Percentiles rank a stretch among this genome's conserved stretches.
Evolutionary conservation across 192 early-diverging fungal genomes (phyloP).

Genomic region (Phlyctochytrium arcticum): DNA sequence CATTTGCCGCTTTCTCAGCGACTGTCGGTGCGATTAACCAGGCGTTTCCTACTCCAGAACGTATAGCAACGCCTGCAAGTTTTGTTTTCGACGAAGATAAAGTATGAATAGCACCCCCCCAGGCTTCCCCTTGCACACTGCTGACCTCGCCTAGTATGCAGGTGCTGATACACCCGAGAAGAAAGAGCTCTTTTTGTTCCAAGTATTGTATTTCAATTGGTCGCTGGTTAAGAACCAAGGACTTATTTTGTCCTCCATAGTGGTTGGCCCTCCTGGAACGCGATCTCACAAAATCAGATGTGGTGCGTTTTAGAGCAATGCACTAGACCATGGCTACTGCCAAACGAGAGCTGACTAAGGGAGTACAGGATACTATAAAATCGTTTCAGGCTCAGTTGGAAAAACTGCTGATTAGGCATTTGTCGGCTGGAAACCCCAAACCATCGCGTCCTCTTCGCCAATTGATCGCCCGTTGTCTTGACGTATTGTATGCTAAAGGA

Average conservation of each 20-base stretch:
- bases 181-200: conserved; percentile 77
- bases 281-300: conserved; percentile 52
- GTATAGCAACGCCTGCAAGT: no score
- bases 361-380: conserved; percentile 29
- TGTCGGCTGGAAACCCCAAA: conserved; percentile 59
- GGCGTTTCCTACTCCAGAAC: no score
- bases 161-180: conserved; percentile 35
- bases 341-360: conserved; percentile 15
- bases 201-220: conserved; percentile 24
- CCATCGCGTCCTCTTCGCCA: conserved; percentile 65
- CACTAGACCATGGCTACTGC: no score
- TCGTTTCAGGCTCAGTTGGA: conserved; percentile 68
- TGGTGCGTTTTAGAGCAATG: no score
- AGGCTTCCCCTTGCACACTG: no score
- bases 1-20: no score
- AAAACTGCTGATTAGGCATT: conserved; percentile 63
- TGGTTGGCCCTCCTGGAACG: conserved; percentile 84
- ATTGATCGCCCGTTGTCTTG: conserved; percentile 67
- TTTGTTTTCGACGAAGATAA: conserved; percentile 22
- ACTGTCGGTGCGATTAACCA: no score
- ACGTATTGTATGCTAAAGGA: conserved; percentile 67
- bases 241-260: neutral
- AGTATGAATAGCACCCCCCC: no score
- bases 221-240: neutral
- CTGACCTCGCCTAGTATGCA: no score